Conservation (phyloP, 108 stramenopile genomes). For the Bacterosira constricta region DNA sequence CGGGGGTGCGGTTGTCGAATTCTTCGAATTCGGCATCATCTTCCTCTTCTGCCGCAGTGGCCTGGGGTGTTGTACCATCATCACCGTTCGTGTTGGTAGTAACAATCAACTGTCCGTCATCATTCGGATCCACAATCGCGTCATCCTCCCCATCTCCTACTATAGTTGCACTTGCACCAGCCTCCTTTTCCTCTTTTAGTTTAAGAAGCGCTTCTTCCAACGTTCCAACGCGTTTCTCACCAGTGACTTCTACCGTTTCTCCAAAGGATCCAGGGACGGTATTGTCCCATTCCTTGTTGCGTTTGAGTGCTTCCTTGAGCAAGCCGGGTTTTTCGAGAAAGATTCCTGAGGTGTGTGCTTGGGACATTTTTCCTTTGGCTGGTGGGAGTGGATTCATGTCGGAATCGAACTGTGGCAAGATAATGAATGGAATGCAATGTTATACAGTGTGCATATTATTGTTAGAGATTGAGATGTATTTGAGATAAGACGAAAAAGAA, state of each 20-base stretch:
- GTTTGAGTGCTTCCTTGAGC: constrained; percentile 58
- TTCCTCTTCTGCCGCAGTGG: constrained; percentile 12
- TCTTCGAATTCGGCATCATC: constrained; percentile 50
- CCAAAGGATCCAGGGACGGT: constrained; percentile 42
- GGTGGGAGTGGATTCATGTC: constrained; percentile 54
- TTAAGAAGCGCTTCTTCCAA: constrained; percentile 44
- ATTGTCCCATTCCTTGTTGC: constrained; percentile 29
- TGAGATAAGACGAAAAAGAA: no score
- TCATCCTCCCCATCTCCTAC: background rate
- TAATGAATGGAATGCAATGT: no score
- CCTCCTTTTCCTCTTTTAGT: constrained; percentile 33
- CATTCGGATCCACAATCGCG: constrained; percentile 32
- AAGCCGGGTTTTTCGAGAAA: constrained; percentile 70
- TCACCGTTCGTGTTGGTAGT: constrained; percentile 21
- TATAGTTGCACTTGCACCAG: background rate
- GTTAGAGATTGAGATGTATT: no score
- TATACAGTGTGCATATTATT: no score
- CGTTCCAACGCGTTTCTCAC: constrained; percentile 23
- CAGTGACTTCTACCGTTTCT: constrained; percentile 3
- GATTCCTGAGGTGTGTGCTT: constrained; percentile 51
- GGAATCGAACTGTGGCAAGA: constrained; percentile 68
- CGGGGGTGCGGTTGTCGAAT: constrained; percentile 19
- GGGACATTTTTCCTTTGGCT: constrained; percentile 36
- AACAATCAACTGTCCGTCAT: constrained; percentile 35
- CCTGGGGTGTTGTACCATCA: no score